Base-by-base conservation (phyloP, 192 early-diverging fungal species). In the Coemansia interrupta region DNA sequence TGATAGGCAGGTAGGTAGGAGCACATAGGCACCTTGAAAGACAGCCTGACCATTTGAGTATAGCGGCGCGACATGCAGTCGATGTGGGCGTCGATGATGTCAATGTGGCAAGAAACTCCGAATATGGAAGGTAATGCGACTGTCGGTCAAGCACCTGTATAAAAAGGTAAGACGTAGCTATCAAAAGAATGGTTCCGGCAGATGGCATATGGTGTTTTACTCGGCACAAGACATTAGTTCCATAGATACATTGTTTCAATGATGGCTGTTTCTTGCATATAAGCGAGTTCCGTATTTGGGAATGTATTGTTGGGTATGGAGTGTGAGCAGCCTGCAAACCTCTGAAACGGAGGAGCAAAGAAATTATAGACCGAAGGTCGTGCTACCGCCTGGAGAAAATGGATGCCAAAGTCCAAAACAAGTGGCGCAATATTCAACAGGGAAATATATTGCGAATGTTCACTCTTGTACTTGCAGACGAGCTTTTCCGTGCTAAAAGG, bases 11-110 rank as follows among this genome's bases (percentile, higher is more conserved):
- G 26, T 3, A 26, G 26, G 26, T 3, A 26, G 26, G 26, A 26
- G 26, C 26, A 26, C 26, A 26, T 26, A 3, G 26, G 26, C 4
- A 26, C 26, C 26, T 26, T 26, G 26, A 26, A 26, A 26, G 26
- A 3, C 40, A 2, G 11, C 40, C 18, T 46, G n/a, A 4, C n/a
- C 18, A 19, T 9, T 46, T 46, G 44, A 46, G 44, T 18, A 46
- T 19, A 46, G 44, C 44, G 44, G 44, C 44, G 44, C 44, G 20
- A 46, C 44, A 46, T 46, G 44, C 44, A 46, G 13, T 17, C 19
- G 44, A 14, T 46, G 18, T 19, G 20, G 44, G 3, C 17, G 20
- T 17, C 44, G 17, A 46, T 26, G 44, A 46, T 19, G 20, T 46
- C 17, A 18, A 20, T 46, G 44, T 46, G 44, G 44, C 44, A 46